phyloP scores from a whole-genome alignment of 768 basidiomycete species.

The Sporobolomyces pararoseus region DNA sequence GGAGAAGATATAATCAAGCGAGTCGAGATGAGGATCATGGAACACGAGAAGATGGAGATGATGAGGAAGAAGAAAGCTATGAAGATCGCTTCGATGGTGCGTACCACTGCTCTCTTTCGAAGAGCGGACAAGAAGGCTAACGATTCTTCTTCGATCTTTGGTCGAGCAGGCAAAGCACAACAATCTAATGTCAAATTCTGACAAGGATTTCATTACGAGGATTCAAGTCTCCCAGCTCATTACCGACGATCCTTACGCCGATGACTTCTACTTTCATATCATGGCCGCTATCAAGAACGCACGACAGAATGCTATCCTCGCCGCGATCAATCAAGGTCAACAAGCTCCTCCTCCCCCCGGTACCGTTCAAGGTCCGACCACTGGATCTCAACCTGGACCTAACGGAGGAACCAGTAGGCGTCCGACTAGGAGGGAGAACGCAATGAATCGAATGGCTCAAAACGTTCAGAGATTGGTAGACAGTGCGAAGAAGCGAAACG shows the following conservation, averaged over 20 bases:
- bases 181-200: constrained; percentile 92
- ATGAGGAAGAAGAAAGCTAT: constrained; percentile 72
- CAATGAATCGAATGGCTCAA: constrained; percentile 52
- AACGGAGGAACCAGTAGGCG: constrained; percentile 5
- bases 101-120: no score
- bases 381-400: neutral
- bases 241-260: constrained; percentile 92
- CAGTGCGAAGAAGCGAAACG: constrained; percentile 77
- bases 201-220: constrained; percentile 98
- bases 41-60: constrained; percentile 63
- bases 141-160: no score
- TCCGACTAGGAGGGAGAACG: constrained; percentile 42
- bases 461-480: constrained; percentile 96
- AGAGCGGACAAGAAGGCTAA: neutral
- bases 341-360: neutral
- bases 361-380: neutral
- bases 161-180: constrained; percentile 73
- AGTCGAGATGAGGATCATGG: constrained; percentile 57
- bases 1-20: constrained; percentile 86
- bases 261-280: constrained; percentile 92
- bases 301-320: constrained; percentile 41
- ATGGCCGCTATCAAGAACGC: constrained; percentile 38
- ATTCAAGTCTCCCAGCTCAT: constrained; percentile 98
- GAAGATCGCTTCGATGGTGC: constrained; percentile 84
- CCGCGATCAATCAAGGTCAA: constrained; percentile 42